Evolutionary conservation across 2,329 filamentous ascomycete genomes (phyloP).

Genomic region (Hymenotorrendiella dingleyae): DNA sequence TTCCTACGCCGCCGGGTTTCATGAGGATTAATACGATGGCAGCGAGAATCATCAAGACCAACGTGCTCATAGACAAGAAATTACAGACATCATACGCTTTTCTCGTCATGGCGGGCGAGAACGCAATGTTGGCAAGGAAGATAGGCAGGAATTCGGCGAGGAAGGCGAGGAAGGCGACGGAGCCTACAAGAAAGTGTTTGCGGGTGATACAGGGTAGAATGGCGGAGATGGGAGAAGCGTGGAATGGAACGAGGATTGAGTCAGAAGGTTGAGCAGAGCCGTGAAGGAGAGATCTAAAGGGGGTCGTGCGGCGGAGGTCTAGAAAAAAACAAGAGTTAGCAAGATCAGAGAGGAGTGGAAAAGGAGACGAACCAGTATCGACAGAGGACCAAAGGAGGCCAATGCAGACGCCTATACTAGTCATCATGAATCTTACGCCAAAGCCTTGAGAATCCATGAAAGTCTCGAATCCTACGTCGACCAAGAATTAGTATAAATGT

Average conservation of each 20-base stretch:
- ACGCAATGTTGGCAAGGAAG: constrained; percentile 43
- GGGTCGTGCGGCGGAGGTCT: constrained; percentile 42
- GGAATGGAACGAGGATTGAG: constrained; percentile 37
- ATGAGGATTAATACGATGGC: constrained; percentile 37
- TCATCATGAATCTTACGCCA: constrained; percentile 37
- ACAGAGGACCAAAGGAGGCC: constrained; percentile 38
- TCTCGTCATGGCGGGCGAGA: constrained; percentile 37
- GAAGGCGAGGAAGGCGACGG: constrained; percentile 38
- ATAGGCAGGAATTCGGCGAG: constrained; percentile 46
- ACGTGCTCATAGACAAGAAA: constrained; percentile 34
- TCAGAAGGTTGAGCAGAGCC: constrained; percentile 30
- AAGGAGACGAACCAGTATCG: constrained; percentile 32
- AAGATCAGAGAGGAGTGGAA: background rate
- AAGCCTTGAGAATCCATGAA: constrained; percentile 37
- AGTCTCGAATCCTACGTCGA: constrained; percentile 34
- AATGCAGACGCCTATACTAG: constrained; percentile 34
- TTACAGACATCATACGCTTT: constrained; percentile 37
- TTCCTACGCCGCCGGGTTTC: constrained; percentile 32
- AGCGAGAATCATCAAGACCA: constrained; percentile 39
- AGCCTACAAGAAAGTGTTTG: constrained; percentile 36
- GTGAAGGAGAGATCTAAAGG: constrained; percentile 36
- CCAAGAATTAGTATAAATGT: too few relatives aligned
- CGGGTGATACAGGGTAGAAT: constrained; percentile 34
- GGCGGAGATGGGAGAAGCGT: constrained; percentile 41
- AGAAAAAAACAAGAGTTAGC: too few relatives aligned